Conservation (phyloP, 257 asterid genomes). For the Apocynum venetum region DNA sequence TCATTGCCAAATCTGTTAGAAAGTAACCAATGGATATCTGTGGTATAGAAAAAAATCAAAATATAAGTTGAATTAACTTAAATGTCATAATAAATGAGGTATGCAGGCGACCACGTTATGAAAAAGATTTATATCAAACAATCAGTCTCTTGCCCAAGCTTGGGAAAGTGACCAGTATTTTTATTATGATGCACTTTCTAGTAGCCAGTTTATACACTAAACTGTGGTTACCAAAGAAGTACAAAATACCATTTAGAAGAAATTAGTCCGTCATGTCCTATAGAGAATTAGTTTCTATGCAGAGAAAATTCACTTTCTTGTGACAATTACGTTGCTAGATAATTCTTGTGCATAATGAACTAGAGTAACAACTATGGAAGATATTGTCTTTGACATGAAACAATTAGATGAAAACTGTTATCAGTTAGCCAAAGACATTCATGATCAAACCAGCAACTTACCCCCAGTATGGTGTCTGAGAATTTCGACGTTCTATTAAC, state of each 20-base stretch:
- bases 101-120: not conserved
- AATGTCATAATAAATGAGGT: not conserved
- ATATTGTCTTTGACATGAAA: not conserved
- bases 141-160: not conserved
- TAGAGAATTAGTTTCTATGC: not conserved
- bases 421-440: not conserved
- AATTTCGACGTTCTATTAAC: slow-evolving; percentile 52
- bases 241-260: not conserved
- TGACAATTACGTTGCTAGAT: not conserved
- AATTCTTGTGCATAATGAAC: not conserved
- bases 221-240: no score
- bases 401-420: not conserved
- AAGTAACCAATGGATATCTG: slow-evolving; percentile 93
- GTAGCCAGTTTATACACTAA: no score
- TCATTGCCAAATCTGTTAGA: slow-evolving; percentile 72
- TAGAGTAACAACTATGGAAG: not conserved
- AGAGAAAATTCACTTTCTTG: not conserved
- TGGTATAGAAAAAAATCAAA: slow-evolving; percentile 15
- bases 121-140: not conserved
- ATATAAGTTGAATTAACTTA: not conserved
- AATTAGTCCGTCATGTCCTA: not conserved
- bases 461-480: slow-evolving; percentile 79
- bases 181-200: not conserved
- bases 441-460: slow-evolving; percentile 22
- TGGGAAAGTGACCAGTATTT: not conserved